phyloP scores from a whole-genome alignment of 352 stramenopile genomes.

The Pythium myriotylum region DNA sequence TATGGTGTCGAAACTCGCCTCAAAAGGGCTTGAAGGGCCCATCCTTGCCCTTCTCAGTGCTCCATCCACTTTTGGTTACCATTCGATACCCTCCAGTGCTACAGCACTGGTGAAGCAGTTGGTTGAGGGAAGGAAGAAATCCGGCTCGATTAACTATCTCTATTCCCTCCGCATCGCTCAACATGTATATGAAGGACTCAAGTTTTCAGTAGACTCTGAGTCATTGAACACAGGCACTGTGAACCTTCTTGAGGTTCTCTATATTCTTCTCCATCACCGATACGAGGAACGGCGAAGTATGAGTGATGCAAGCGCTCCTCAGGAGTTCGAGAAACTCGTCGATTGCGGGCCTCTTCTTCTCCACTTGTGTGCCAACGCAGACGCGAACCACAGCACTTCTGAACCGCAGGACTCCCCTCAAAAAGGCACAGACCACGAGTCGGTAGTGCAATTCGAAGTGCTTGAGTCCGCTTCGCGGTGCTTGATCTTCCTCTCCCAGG shows the following conservation, averaged over 20 bases:
- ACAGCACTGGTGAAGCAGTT: slow-evolving; percentile 14
- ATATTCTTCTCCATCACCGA: slow-evolving; percentile 16
- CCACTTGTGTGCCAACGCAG: slow-evolving; percentile 10
- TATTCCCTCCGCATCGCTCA: slow-evolving; percentile 1
- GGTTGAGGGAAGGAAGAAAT: slow-evolving; percentile 13
- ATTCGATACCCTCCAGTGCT: slow-evolving; percentile 14
- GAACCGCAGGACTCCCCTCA: slow-evolving; percentile 3
- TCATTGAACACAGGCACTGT: slow-evolving; percentile 1
- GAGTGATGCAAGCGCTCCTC: neutral
- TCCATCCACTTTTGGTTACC: slow-evolving; percentile 23
- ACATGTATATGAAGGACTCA: slow-evolving; percentile 14
- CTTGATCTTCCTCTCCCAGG: slow-evolving; percentile 66
- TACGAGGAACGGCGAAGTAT: slow-evolving; percentile 26
- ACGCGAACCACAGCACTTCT: neutral
- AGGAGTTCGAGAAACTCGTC: slow-evolving; percentile 20
- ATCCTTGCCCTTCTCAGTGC: slow-evolving; percentile 39
- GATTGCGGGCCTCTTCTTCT: slow-evolving; percentile 10
- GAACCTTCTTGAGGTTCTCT: slow-evolving; percentile 24
- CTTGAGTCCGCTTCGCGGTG: slow-evolving; percentile 54
- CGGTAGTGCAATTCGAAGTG: slow-evolving; percentile 17
- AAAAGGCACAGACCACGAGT: neutral
- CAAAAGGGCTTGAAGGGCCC: slow-evolving; percentile 26
- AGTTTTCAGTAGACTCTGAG: slow-evolving; percentile 21
- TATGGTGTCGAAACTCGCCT: slow-evolving; percentile 30
- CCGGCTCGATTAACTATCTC: slow-evolving; percentile 6